These are phyloP conservation scores for Metroxylon sagu DNA, from an alignment of 176 grass and related monocot species.

Conservation along the genomic window DNA sequence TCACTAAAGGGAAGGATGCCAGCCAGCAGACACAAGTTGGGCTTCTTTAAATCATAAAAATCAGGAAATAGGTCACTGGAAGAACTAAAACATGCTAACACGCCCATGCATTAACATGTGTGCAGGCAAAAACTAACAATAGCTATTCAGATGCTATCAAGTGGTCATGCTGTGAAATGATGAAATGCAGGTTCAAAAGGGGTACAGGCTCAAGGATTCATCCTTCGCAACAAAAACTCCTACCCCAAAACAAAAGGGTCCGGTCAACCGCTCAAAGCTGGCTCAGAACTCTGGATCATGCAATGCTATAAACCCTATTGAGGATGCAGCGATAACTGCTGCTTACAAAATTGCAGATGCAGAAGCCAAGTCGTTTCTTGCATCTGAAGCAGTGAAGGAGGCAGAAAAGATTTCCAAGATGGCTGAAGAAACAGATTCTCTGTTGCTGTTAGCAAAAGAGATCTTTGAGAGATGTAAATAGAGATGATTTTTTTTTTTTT, in stretches of 20 bases:
- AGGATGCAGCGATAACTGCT: conserved; percentile 47
- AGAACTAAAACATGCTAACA: too few relatives aligned
- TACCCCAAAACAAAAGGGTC: conserved; percentile 56
- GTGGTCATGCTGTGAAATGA: conserved; percentile 12
- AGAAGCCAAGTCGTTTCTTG: conserved; percentile 67
- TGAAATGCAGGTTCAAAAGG: conserved; percentile 46
- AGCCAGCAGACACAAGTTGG: too few relatives aligned
- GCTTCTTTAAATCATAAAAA: too few relatives aligned
- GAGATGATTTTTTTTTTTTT: conserved; percentile 1
- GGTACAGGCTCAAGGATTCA: conserved; percentile 58
- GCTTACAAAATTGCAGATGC: conserved; percentile 72
- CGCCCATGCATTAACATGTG: too few relatives aligned
- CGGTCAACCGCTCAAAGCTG: conserved; percentile 23
- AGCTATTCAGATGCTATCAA: conserved; percentile 1
- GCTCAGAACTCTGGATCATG: conserved; percentile 21
- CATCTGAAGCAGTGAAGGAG: conserved; percentile 66
- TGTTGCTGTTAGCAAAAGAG: conserved; percentile 52
- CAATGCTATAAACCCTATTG: conserved; percentile 16
- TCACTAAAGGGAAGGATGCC: too few relatives aligned
- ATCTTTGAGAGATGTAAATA: conserved; percentile 63
- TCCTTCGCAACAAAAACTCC: conserved; percentile 42
- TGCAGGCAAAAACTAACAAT: not conserved
- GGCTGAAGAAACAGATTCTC: conserved; percentile 55
- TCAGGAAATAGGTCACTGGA: too few relatives aligned
- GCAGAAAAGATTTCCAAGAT: conserved; percentile 61